Percentiles rank a stretch among this genome's conserved stretches.
Conservation (phyloP, 1,284 basidiomycete species). For the Trichosporon sp. region DNA sequence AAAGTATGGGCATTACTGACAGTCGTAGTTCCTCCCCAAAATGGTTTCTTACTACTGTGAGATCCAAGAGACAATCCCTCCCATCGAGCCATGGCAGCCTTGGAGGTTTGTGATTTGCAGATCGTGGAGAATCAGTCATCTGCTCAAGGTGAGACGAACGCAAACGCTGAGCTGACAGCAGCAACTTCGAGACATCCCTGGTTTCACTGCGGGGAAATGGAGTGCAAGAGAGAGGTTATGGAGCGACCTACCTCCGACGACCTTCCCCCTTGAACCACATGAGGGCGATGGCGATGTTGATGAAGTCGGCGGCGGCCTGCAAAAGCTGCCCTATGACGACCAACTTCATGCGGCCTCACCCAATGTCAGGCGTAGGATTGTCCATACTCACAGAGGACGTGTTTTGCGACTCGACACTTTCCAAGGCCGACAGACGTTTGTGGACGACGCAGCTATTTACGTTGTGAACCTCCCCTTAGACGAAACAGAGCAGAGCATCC, state of each 20-base stretch:
- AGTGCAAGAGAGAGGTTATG: slow-evolving; percentile 6
- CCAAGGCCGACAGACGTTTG: slow-evolving; percentile 15
- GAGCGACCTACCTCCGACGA: slow-evolving; percentile 8
- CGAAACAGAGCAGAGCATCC: slow-evolving; percentile 25
- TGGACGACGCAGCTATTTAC: slow-evolving; percentile 34
- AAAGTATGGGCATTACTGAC: neutral
- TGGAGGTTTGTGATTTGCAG: slow-evolving; percentile 17
- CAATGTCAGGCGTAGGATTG: slow-evolving; percentile 11
- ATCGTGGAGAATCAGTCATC: slow-evolving; percentile 10
- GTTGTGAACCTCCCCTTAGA: slow-evolving; percentile 8
- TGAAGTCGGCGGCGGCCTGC: neutral
- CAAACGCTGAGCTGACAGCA: slow-evolving; percentile 4
- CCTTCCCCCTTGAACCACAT: neutral
- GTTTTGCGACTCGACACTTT: slow-evolving; percentile 17
- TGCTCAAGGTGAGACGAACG: slow-evolving; percentile 3
- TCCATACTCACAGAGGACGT: slow-evolving; percentile 29
- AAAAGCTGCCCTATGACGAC: slow-evolving; percentile 1
- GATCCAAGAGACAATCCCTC: slow-evolving; percentile 17
- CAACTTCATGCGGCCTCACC: neutral
- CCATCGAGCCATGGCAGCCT: slow-evolving; percentile 19
- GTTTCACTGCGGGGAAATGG: slow-evolving; percentile 24
- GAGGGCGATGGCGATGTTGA: neutral
- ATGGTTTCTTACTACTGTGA: slow-evolving; percentile 32
- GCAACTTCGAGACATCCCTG: slow-evolving; percentile 27
- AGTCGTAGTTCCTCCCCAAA: slow-evolving; percentile 24